Conservation (phyloP, 176 grass and related monocot genomes). For the Tuctoria greenei region DNA sequence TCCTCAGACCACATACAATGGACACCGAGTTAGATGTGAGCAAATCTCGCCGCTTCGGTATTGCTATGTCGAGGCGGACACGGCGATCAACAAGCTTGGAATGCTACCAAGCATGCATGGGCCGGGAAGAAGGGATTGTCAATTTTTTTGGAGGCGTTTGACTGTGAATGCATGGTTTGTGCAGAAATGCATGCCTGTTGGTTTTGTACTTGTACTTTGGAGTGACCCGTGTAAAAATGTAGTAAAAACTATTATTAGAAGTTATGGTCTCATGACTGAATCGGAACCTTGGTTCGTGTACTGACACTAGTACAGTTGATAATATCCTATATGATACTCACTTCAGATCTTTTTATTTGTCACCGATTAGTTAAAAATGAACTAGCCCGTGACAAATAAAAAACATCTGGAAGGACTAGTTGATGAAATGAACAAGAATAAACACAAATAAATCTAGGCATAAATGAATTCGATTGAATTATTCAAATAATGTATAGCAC, state of each 20-base stretch:
- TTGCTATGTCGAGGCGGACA: conserved; percentile 82
- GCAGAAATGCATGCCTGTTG: conserved; percentile 40
- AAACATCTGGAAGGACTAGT: too few relatives aligned
- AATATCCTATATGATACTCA: neutral
- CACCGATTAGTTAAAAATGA: too few relatives aligned
- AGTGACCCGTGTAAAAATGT: conserved; percentile 50
- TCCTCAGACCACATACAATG: conserved; percentile 49
- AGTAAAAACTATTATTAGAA: conserved; percentile 46
- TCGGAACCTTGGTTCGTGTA: neutral
- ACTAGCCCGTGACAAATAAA: too few relatives aligned
- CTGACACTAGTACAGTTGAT: neutral
- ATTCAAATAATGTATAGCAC: too few relatives aligned
- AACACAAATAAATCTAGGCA: neutral
- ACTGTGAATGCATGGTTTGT: conserved; percentile 27
- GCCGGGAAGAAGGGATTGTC: conserved; percentile 28
- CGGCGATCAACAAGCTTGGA: conserved; percentile 47
- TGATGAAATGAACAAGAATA: neutral
- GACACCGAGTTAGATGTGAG: conserved; percentile 52
- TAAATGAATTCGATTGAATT: too few relatives aligned
- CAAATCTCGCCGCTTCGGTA: conserved; percentile 65
- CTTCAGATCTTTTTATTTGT: too few relatives aligned
- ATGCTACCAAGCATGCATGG: conserved; percentile 17
- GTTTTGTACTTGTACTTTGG: conserved; percentile 41
- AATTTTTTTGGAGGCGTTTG: conserved; percentile 11
- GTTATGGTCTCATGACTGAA: conserved; percentile 6